phyloP scores from a whole-genome alignment of 2,329 filamentous ascomycete species.

The Dactylellina haptotyla region DNA sequence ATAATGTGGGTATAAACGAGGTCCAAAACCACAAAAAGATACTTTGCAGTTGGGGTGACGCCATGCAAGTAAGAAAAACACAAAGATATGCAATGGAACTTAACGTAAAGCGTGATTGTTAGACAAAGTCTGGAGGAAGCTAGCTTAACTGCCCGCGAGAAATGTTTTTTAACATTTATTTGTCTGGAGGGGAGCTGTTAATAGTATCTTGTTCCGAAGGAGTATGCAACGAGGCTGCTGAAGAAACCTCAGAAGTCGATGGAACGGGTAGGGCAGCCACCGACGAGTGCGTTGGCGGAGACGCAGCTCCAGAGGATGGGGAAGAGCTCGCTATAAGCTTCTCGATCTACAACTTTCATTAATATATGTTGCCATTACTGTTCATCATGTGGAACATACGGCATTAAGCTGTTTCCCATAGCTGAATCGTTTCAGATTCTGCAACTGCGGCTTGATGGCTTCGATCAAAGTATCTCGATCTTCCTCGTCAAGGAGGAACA shows the following conservation, averaged over 20 bases:
- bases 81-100: background rate
- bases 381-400: conserved; percentile 42
- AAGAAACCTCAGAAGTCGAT: conserved; percentile 38
- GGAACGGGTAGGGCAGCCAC: conserved; percentile 42
- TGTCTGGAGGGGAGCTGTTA: conserved; percentile 52
- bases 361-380: conserved; percentile 6
- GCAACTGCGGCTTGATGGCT: conserved; percentile 72
- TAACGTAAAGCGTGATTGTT: background rate
- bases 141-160: background rate
- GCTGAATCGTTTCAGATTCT: conserved; percentile 71
- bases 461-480: conserved; percentile 72
- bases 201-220: conserved; percentile 50
- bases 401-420: conserved; percentile 74
- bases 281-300: conserved; percentile 44
- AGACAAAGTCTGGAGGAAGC: background rate
- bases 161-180: conserved; percentile 2
- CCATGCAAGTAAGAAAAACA: conserved; percentile 30
- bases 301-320: conserved; percentile 46
- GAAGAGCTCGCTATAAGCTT: conserved; percentile 50
- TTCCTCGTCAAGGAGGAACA: conserved; percentile 70
- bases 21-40: conserved; percentile 9
- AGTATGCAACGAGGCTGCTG: conserved; percentile 46
- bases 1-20: conserved; percentile 46
- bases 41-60: conserved; percentile 11
- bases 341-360: conserved; percentile 31